Conservation (phyloP, 2,329 filamentous ascomycete species). For the Ceratocystis lukuohia region DNA sequence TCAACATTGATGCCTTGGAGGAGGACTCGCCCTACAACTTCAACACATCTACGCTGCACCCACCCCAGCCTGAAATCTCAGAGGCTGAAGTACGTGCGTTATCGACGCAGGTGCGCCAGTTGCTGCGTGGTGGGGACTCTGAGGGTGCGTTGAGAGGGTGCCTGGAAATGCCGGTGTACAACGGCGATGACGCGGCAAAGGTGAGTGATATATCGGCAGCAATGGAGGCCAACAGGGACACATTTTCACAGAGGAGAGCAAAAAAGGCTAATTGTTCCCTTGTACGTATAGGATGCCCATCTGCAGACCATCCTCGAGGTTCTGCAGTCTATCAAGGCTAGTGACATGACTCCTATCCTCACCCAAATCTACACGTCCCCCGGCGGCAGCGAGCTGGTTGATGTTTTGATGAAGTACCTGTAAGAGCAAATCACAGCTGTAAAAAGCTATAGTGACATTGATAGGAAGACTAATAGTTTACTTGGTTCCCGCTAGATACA, state of each 20-base stretch:
- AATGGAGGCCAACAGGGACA: background rate
- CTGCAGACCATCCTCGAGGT: constrained; percentile 83
- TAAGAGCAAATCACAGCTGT: constrained; percentile 36
- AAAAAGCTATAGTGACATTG: background rate
- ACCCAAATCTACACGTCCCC: constrained; percentile 64
- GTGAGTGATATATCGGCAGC: constrained; percentile 28
- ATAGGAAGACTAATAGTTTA: background rate
- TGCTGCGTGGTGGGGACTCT: constrained; percentile 72
- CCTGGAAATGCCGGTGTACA: constrained; percentile 73
- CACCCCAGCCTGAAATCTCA: constrained; percentile 58
- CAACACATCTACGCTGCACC: constrained; percentile 69
- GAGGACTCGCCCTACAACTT: constrained; percentile 88
- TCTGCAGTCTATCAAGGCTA: constrained; percentile 87
- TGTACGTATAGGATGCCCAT: constrained; percentile 56
- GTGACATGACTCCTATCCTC: constrained; percentile 84
- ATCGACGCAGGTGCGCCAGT: constrained; percentile 69
- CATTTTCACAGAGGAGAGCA: background rate
- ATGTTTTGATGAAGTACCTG: constrained; percentile 97
- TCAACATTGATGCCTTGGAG: constrained; percentile 85
- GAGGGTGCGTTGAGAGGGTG: constrained; percentile 77
- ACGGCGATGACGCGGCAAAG: constrained; percentile 44
- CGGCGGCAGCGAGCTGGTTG: constrained; percentile 71
- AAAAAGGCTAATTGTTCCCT: constrained; percentile 12
- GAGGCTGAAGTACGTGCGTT: constrained; percentile 68
- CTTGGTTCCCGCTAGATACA: constrained; percentile 48